These are phyloP conservation scores for Hippophae tibetana DNA, from an alignment of 306 rosid species.

Conservation along the genomic window DNA sequence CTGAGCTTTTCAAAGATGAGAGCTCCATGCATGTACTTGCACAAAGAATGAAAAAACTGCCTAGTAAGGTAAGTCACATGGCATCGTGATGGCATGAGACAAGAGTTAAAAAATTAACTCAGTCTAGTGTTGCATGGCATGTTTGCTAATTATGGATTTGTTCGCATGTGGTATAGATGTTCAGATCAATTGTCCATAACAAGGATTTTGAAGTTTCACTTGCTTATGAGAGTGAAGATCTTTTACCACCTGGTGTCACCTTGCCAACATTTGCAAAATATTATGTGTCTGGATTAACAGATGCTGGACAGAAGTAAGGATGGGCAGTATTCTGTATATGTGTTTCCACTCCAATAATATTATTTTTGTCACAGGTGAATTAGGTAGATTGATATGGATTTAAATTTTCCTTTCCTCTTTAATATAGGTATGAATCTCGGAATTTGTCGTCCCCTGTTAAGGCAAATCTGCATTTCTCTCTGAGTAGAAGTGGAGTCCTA, in stretches of 20 bases:
- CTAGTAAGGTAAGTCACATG: slow-evolving; percentile 60
- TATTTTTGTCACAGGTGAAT: slow-evolving; percentile 9
- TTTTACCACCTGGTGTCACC: slow-evolving; percentile 73
- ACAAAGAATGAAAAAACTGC: slow-evolving; percentile 80
- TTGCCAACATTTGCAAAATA: slow-evolving; percentile 58
- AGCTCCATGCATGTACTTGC: slow-evolving; percentile 71
- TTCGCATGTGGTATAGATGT: slow-evolving; percentile 48
- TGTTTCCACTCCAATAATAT: slow-evolving; percentile 19
- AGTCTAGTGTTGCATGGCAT: slow-evolving; percentile 6
- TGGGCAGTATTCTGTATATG: slow-evolving; percentile 6
- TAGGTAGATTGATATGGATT: slow-evolving; percentile 1
- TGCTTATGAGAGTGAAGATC: slow-evolving; percentile 67
- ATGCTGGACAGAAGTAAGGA: slow-evolving; percentile 76
- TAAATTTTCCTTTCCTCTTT: slow-evolving; percentile 13
- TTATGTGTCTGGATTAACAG: slow-evolving; percentile 72
- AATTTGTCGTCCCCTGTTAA: slow-evolving; percentile 84
- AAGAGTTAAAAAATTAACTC: slow-evolving; percentile 10
- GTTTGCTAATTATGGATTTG: slow-evolving; percentile 14
- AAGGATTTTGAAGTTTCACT: slow-evolving; percentile 87
- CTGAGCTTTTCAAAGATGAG: slow-evolving; percentile 65
- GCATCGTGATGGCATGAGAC: slow-evolving; percentile 14
- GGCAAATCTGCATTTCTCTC: slow-evolving; percentile 78
- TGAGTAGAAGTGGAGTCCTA: slow-evolving; percentile 88
- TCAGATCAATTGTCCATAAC: slow-evolving; percentile 62
- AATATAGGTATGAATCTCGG: slow-evolving; percentile 67